phyloP scores from a whole-genome alignment of 2,329 filamentous ascomycete species.

The Knufia fluminis region DNA sequence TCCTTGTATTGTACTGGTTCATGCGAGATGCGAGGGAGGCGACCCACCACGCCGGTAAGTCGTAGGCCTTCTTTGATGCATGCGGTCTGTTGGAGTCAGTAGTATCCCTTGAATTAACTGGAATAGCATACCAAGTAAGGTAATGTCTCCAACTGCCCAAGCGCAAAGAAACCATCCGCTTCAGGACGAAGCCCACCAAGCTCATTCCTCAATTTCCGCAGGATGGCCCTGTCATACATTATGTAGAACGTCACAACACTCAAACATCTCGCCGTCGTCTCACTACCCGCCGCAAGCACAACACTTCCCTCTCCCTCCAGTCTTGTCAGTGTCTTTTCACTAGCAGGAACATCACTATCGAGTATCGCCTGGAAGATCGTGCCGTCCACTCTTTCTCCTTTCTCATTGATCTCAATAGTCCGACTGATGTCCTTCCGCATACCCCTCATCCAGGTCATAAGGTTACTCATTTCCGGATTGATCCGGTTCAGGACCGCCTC shows the following conservation, averaged over 20 bases:
- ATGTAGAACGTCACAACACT: constrained; percentile 27
- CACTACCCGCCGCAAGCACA: constrained; percentile 27
- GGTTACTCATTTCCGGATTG: too few relatives aligned
- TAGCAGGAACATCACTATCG: constrained; percentile 22
- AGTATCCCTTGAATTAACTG: background rate
- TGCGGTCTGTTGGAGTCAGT: constrained; percentile 15
- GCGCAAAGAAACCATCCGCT: background rate
- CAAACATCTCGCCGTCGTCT: constrained; percentile 24
- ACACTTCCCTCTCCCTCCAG: constrained; percentile 26
- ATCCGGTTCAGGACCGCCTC: too few relatives aligned
- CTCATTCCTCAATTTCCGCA: constrained; percentile 11
- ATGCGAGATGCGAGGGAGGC: constrained; percentile 16
- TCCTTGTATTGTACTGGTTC: constrained; percentile 25
- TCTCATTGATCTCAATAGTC: constrained; percentile 11
- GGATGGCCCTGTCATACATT: constrained; percentile 8
- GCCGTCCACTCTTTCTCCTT: constrained; percentile 12
- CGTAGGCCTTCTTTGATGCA: constrained; percentile 26
- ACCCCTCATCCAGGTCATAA: background rate
- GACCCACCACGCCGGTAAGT: constrained; percentile 17
- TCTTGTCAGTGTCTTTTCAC: constrained; percentile 25
- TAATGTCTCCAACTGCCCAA: constrained; percentile 23
- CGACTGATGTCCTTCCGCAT: background rate
- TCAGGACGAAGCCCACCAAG: background rate
- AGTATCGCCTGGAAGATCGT: constrained; percentile 26
- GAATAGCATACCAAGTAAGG: constrained; percentile 18